Conservation (phyloP, 2,329 filamentous ascomycete species). For the Drechslerella stenobrocha region DNA sequence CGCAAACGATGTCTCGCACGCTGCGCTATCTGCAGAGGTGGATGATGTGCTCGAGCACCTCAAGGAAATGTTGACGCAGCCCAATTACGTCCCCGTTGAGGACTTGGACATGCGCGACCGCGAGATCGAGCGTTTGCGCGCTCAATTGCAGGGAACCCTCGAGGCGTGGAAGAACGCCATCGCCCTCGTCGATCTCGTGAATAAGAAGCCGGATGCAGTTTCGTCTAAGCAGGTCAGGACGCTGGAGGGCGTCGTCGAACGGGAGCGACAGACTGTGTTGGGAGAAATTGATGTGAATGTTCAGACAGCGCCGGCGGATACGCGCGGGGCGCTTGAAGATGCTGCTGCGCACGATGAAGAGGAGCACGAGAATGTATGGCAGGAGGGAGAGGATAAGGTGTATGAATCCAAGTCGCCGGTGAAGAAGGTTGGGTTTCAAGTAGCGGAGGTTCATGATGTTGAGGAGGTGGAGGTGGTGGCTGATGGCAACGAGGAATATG, state of each 20-base stretch:
- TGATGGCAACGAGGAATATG: conserved; percentile 9
- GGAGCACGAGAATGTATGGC: conserved; percentile 60
- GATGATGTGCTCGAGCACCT: conserved; percentile 78
- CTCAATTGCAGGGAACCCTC: conserved; percentile 94
- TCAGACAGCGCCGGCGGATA: conserved; percentile 28
- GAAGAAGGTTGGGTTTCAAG: conserved; percentile 7
- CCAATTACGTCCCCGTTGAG: conserved; percentile 92
- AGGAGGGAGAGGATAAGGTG: conserved; percentile 57
- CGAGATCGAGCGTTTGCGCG: conserved; percentile 78
- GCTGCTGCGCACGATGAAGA: conserved; percentile 62
- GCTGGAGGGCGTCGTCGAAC: conserved; percentile 60
- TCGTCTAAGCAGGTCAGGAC: conserved; percentile 64
- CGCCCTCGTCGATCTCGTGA: conserved; percentile 88
- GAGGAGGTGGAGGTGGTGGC: conserved; percentile 6
- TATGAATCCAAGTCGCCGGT: conserved; percentile 46
- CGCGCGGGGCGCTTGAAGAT: not conserved
- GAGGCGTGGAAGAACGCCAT: conserved; percentile 86
- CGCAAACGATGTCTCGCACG: conserved; percentile 65
- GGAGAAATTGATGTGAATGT: conserved; percentile 57
- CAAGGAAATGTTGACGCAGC: conserved; percentile 82
- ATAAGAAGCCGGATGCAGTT: conserved; percentile 74
- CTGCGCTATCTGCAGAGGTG: conserved; percentile 72
- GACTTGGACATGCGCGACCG: conserved; percentile 91
- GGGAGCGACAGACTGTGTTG: conserved; percentile 70
- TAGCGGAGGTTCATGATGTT: conserved; percentile 1